Evolutionary conservation across 2,329 filamentous ascomycete genomes (phyloP).

Genomic region (Cordyceps cateniannulata): DNA sequence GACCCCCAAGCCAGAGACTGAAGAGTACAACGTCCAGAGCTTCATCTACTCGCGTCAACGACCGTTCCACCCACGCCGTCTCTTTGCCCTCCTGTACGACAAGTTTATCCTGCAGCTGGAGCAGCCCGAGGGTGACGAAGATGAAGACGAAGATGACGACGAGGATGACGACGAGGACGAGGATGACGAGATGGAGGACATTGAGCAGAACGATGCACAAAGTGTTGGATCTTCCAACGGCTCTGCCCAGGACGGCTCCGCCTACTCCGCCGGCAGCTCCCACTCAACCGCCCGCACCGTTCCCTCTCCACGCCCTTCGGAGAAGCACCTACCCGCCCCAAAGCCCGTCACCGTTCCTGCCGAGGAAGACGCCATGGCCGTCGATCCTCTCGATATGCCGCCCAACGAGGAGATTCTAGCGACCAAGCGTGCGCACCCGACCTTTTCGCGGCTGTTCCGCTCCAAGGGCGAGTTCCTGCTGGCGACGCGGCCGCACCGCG

Average conservation of each 20-base stretch:
- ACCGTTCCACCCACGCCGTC: conserved; percentile 43
- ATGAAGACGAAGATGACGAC: conserved; percentile 22
- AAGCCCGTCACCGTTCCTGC: neutral
- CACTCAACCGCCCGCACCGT: conserved; percentile 14
- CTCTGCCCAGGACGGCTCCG: conserved; percentile 4
- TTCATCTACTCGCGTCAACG: conserved; percentile 60
- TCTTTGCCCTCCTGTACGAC: conserved; percentile 39
- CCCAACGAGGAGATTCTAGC: conserved; percentile 40
- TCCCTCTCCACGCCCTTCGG: conserved; percentile 11
- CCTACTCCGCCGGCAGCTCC: conserved; percentile 5
- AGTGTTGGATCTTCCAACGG: conserved; percentile 18
- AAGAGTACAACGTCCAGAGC: conserved; percentile 66
- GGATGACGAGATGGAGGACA: conserved; percentile 17
- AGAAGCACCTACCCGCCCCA: too few relatives aligned
- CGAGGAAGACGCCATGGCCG: conserved; percentile 12
- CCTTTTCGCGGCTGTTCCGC: conserved; percentile 50
- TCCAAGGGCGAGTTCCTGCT: conserved; percentile 58
- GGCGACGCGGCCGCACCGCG: conserved; percentile 48
- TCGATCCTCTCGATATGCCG: conserved; percentile 27
- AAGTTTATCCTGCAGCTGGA: conserved; percentile 47
- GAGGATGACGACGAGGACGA: conserved; percentile 22
- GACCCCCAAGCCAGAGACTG: conserved; percentile 62
- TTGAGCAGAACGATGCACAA: conserved; percentile 18
- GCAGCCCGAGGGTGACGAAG: conserved; percentile 29
- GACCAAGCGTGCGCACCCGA: conserved; percentile 47